Evolutionary conservation across 208 protist genomes (phyloP), one percentile per base, ranked within the genome.

Genomic region (Wallacemonas collosoma): DNA sequence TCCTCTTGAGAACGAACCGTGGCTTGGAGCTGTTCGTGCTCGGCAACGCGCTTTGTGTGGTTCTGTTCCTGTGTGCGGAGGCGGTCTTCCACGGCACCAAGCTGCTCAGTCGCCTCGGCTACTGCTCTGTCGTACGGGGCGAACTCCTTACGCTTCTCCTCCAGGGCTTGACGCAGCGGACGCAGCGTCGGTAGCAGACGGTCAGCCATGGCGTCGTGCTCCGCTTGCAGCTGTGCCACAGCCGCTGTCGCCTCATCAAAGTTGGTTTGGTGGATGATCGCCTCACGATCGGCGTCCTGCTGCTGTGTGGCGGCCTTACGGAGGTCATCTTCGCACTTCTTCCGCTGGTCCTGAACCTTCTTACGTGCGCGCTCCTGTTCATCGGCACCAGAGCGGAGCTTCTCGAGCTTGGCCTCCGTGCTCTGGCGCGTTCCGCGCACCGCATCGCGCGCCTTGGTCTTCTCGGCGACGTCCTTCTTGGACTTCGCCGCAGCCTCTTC

Each of bases 161-260:
- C 98, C 48, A 99, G 85, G 71, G 96, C 73, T 55, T 90, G 80
- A 41, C 98, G 95, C 15, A 99, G 81, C 2, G 89, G 83, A 0
- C 83, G 78, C 63, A 93, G 83, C 62, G 82, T 78, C 9, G 79
- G 84, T 39, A 97, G 86, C 44, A 99, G 85, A 11, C 77, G 72
- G 44, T 97, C 85, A 17, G 83, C 91, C 54, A 94, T 85, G 14
- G 75, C 69, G 6, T 93, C 85, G 64, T 97, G 85, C 72, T 93
- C 60, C 26, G 60, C 68, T 36, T 90, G 87, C 14, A 95, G 67
- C 56, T 81, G 73, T 41, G 80, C 83, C 17, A 95, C 72, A 3
- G 78, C 77, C 7, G 80, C 75, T 1, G 83, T 77, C 12, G 86
- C 83, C 72, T 97, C 90, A 12, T 94, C 80, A 43, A 95, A 61